A percentile compares a stretch with the other conserved stretches of the same genome.
Conservation (phyloP, 2,329 filamentous ascomycete species). For the Penicillium sp. region DNA sequence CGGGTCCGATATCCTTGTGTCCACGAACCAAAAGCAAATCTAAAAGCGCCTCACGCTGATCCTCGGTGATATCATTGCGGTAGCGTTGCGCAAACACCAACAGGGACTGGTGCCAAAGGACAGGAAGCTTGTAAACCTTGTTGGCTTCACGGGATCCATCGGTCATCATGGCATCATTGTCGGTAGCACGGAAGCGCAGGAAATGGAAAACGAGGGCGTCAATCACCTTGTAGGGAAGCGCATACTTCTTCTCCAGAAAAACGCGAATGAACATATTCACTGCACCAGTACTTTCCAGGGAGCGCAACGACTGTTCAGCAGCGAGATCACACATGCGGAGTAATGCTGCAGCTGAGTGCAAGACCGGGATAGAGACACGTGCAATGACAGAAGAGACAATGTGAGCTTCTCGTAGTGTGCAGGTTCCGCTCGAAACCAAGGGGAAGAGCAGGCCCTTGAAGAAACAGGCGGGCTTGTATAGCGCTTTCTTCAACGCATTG, state of each 20-base stretch:
- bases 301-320: constrained; percentile 69
- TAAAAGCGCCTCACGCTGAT: constrained; percentile 80
- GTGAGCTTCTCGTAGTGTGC: constrained; percentile 81
- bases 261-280: constrained; percentile 93
- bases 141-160: too few relatives aligned
- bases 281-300: constrained; percentile 79
- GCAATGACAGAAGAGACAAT: constrained; percentile 82
- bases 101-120: constrained; percentile 92
- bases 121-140: constrained; percentile 61
- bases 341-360: constrained; percentile 84
- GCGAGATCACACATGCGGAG: constrained; percentile 90
- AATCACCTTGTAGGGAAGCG: constrained; percentile 85
- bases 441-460: constrained; percentile 96
- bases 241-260: constrained; percentile 92
- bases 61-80: constrained; percentile 90
- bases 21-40: constrained; percentile 78
- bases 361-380: constrained; percentile 75
- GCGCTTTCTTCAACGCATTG: constrained; percentile 79
- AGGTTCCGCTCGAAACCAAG: constrained; percentile 72
- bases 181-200: constrained; percentile 69
- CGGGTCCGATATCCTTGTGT: constrained; percentile 79
- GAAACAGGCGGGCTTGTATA: constrained; percentile 94
- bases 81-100: constrained; percentile 89
- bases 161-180: constrained; percentile 49
- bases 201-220: constrained; percentile 96